Conservation (phyloP, 2,329 filamentous ascomycete species). For the Neopestalotiopsis sp. region DNA sequence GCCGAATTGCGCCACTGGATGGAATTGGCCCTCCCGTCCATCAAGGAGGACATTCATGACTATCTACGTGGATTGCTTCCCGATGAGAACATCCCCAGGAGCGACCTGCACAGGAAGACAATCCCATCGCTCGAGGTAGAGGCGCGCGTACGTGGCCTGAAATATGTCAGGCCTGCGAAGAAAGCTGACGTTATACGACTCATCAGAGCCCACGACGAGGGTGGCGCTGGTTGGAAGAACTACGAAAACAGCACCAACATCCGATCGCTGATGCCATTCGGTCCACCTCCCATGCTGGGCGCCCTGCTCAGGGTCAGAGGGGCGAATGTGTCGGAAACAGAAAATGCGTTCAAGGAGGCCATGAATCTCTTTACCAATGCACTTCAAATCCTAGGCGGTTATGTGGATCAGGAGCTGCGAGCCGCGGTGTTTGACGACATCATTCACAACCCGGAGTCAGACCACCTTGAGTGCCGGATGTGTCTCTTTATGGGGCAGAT, state of each 20-base stretch:
- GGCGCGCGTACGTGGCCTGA: conserved; percentile 10
- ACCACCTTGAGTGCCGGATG: too few relatives aligned
- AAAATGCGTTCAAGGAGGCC: conserved; percentile 12
- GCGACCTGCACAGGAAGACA: background rate
- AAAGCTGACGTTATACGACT: background rate
- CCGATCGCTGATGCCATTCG: background rate
- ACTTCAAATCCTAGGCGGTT: background rate
- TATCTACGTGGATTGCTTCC: too few relatives aligned
- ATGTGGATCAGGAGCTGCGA: background rate
- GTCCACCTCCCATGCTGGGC: background rate
- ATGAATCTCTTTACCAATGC: conserved; percentile 6
- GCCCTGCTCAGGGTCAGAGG: conserved; percentile 2
- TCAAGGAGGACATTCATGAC: too few relatives aligned
- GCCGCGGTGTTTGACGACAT: background rate
- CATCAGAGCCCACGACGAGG: conserved; percentile 1
- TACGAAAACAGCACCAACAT: conserved; percentile 5
- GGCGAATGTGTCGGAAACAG: background rate
- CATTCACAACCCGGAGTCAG: background rate
- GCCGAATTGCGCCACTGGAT: too few relatives aligned
- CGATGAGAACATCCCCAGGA: background rate
- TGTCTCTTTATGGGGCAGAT: too few relatives aligned
- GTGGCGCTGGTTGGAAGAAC: background rate
- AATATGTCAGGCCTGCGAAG: background rate
- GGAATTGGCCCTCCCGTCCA: too few relatives aligned
- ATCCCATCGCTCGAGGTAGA: background rate